Conservation (phyloP, 2,329 filamentous ascomycete genomes). For the Podosphaera xanthii region DNA sequence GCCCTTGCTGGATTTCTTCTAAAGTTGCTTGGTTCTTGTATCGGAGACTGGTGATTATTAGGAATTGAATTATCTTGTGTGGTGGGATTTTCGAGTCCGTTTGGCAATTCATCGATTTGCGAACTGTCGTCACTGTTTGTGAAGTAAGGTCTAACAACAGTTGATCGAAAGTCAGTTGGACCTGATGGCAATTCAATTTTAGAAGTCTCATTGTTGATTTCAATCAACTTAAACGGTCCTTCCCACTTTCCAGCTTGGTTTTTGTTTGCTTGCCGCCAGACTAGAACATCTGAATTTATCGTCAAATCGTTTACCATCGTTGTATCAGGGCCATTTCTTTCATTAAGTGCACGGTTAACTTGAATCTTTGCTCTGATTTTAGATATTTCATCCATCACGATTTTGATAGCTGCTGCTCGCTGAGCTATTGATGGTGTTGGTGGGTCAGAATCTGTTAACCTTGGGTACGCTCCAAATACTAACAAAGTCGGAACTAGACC, state of each 20-base stretch:
- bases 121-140: background rate
- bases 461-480: background rate
- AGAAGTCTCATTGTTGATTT: background rate
- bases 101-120: background rate
- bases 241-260: background rate
- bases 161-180: background rate
- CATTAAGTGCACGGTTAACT: background rate
- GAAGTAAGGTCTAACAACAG: background rate
- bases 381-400: conserved; percentile 3
- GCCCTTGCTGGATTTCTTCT: too few relatives aligned
- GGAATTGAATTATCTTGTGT: too few relatives aligned
- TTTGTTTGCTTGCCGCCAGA: conserved; percentile 2
- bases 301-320: background rate
- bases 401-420: conserved; percentile 1
- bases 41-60: too few relatives aligned
- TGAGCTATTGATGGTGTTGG: background rate
- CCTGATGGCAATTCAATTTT: background rate
- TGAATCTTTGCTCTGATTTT: conserved; percentile 1
- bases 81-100: background rate
- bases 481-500: background rate
- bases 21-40: too few relatives aligned
- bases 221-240: background rate
- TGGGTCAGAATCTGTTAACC: background rate
- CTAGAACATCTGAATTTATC: conserved; percentile 2
- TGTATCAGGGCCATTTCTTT: background rate